Conservation (phyloP, 306 rosid genomes). For the Fragaria iinumae region DNA sequence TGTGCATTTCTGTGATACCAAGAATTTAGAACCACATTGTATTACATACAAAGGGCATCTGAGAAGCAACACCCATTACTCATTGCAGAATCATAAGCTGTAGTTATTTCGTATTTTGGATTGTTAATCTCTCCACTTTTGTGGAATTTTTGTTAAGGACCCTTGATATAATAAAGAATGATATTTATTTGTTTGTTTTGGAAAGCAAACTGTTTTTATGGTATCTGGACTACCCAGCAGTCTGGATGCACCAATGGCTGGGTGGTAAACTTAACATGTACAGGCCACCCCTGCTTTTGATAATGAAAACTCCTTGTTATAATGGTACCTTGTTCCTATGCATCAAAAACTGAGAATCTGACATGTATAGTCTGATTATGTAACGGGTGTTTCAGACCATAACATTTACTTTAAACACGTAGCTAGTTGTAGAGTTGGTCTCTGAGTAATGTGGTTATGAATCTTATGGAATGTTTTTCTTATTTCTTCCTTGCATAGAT, state of each 20-base stretch:
- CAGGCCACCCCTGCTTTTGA: no score
- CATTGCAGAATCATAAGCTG: neutral
- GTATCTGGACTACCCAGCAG: no score
- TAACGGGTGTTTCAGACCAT: neutral
- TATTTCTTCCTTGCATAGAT: neutral
- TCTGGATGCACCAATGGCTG: no score
- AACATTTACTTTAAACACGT: neutral
- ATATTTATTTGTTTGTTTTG: neutral
- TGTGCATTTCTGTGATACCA: neutral
- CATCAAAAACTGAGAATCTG: neutral
- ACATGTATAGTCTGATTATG: neutral
- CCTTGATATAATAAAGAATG: neutral
- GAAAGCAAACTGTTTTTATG: neutral
- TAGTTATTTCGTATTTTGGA: neutral
- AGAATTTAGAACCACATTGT: neutral
- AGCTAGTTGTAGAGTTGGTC: neutral
- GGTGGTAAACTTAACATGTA: no score
- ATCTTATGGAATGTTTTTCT: neutral
- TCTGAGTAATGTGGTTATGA: neutral
- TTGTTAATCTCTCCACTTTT: neutral
- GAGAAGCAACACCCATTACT: neutral
- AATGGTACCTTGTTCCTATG: neutral
- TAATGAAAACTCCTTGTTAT: neutral
- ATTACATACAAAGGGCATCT: neutral
- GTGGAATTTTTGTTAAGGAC: neutral